These are phyloP conservation scores for Penicillium sp. DNA, from an alignment of 2,329 filamentous ascomycete genomes.

Conservation along the genomic window DNA sequence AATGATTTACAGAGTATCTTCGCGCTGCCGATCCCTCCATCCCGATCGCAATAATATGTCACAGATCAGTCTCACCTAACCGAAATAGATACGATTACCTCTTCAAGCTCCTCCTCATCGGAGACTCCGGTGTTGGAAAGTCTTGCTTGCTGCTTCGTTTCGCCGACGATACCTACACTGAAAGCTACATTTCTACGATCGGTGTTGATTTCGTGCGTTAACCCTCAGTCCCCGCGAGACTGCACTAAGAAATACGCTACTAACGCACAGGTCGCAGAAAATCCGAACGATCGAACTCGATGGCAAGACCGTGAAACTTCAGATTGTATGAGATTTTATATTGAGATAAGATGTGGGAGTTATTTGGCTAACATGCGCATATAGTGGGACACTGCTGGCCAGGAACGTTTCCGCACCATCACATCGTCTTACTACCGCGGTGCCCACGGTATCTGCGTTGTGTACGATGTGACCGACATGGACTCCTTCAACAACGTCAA, in stretches of 20 bases:
- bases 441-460: constrained; percentile 98
- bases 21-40: constrained; percentile 1
- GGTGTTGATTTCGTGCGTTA: constrained; percentile 94
- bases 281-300: constrained; percentile 99
- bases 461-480: constrained; percentile 99
- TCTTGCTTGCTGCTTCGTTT: constrained; percentile 97
- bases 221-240: constrained; percentile 10
- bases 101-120: constrained; percentile 99
- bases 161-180: constrained; percentile 98
- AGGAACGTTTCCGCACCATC: constrained; percentile 99
- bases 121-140: constrained; percentile 99
- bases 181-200: constrained; percentile 99
- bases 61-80: constrained; percentile 31
- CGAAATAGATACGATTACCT: constrained; percentile 95
- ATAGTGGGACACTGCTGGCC: constrained; percentile 98
- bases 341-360: neutral
- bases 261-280: constrained; percentile 69
- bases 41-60: constrained; percentile 8
- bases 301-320: constrained; percentile 99
- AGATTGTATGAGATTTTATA: constrained; percentile 70
- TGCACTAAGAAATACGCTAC: constrained; percentile 22
- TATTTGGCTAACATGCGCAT: constrained; percentile 22
- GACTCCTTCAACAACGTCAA: constrained; percentile 99
- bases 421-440: constrained; percentile 99
- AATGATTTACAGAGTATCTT: constrained; percentile 29